These are phyloP conservation scores for Pyrenochaeta sp. DNA, from an alignment of 2,329 filamentous ascomycete species.

Conservation along the genomic window DNA sequence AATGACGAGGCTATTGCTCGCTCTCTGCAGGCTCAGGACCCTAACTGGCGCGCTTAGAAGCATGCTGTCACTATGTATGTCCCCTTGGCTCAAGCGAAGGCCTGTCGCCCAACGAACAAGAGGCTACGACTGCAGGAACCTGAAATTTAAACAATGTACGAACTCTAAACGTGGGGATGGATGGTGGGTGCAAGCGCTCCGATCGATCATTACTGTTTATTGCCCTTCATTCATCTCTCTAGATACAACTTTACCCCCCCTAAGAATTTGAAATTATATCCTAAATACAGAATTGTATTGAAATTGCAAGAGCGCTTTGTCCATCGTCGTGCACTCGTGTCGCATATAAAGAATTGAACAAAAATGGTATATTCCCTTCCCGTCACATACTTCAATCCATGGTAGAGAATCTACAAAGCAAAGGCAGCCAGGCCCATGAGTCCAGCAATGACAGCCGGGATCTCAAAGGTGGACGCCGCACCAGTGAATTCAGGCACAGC, in stretches of 20 bases:
- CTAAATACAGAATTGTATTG: too few relatives aligned
- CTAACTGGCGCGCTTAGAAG: conserved; percentile 24
- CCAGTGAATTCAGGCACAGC: conserved; percentile 26
- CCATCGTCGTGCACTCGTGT: neutral
- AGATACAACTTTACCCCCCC: too few relatives aligned
- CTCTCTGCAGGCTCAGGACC: conserved; percentile 27
- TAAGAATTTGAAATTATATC: too few relatives aligned
- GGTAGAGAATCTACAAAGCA: conserved; percentile 18
- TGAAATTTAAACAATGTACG: too few relatives aligned
- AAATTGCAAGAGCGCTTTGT: too few relatives aligned
- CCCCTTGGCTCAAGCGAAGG: neutral
- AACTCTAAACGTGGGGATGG: too few relatives aligned
- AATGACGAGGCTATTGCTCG: conserved; percentile 31
- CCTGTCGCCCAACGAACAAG: neutral
- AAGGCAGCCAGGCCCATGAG: conserved; percentile 27
- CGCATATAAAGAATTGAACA: neutral
- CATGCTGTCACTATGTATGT: neutral
- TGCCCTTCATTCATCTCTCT: too few relatives aligned
- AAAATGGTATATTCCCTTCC: neutral
- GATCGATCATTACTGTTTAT: too few relatives aligned
- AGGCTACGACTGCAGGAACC: too few relatives aligned
- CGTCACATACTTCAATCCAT: neutral
- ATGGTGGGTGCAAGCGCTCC: too few relatives aligned
- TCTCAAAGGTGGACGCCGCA: conserved; percentile 23
- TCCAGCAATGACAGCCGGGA: conserved; percentile 24